phyloP scores from a whole-genome alignment of 768 basidiomycete species.

The Lentinus tigrinus region DNA sequence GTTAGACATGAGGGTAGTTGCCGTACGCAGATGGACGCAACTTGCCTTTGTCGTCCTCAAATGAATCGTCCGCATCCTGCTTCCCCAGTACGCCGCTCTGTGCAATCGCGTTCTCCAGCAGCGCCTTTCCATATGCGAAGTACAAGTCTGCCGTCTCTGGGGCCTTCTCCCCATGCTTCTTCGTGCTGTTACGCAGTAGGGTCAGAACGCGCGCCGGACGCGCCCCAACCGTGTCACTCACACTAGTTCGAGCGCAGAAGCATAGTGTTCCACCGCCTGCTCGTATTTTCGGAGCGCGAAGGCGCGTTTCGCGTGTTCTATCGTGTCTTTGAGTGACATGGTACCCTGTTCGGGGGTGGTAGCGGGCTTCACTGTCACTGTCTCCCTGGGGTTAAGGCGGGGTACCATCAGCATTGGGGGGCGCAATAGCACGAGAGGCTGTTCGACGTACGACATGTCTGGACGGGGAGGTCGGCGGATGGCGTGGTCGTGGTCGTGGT shows the following conservation, averaged over 20 bases:
- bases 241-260: conserved; percentile 80
- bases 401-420: not conserved
- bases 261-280: conserved; percentile 81
- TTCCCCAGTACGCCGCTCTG: conserved; percentile 89
- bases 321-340: conserved; percentile 46
- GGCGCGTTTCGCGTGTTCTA: conserved; percentile 84
- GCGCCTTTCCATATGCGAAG: conserved; percentile 87
- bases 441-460: conserved; percentile 12
- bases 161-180: conserved; percentile 74
- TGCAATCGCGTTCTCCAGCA: conserved; percentile 88
- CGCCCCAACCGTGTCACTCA: conserved; percentile 45
- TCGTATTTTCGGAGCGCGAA: conserved; percentile 86
- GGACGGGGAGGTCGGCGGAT: not conserved
- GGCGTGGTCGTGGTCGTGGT: not conserved
- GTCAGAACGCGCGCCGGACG: conserved; percentile 6
- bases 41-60: conserved; percentile 41
- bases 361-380: conserved; percentile 6
- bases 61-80: conserved; percentile 62
- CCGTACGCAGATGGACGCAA: not conserved
- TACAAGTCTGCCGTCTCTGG: conserved; percentile 86
- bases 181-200: conserved; percentile 48
- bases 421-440: not conserved
- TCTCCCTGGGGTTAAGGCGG: not conserved
- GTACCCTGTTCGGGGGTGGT: conserved; percentile 11
- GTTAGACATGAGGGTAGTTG: not conserved